Evolutionary conservation across 371 early-diverging fungal species (phyloP), one percentile per base, ranked within the genome.

Genomic region (Fennellomyces sp.): DNA sequence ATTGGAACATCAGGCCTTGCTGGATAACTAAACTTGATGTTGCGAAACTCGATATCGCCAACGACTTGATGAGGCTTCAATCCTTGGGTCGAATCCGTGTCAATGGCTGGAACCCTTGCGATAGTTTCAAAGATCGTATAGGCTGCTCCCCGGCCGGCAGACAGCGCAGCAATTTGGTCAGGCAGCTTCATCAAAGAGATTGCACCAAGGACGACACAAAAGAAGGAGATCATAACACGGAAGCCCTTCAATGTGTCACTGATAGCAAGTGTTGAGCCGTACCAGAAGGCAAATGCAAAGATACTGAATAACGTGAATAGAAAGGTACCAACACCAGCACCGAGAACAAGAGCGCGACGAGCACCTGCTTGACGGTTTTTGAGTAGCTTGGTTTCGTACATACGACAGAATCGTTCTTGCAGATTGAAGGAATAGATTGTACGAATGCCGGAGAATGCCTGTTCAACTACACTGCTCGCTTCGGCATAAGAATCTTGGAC

Each of bases 381-480:
- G 10, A 73, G 59, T 35, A 84, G 66, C 58, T 74, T 70, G 25
- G 63, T 60, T 38, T 68, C 53, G 71, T 89, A 93, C 21, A 78
- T 61, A 2, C 60, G 57, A 2, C 78, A 62, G 69, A 88, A 86
- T 47, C 82, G 76, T 26, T 76, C 63, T 65, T 91, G 86, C 41
- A 84, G 85, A 54, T 83, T 84, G 69, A 93, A 92, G 1, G 92
- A 73, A 51, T 78, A 81, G 33, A 95, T 89, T 0, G 94, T 94
- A 50, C 91, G 80, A 58, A 94, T 90, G 17, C 85, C 76, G 7
- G 88, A 68, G 23, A 95, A 73, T 0, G 82, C 88, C 65, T 95
- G 91, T 67, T 91, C 86, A 23, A 91, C 93, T 26, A 93, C 69
- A 19, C 77, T 83, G 17, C 91, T 90, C 11, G 77, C 76, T 45